Percentiles rank a stretch among this genome's conserved stretches.
Evolutionary conservation across 768 basidiomycete species (phyloP).

Genomic region (Hericium alpestre): DNA sequence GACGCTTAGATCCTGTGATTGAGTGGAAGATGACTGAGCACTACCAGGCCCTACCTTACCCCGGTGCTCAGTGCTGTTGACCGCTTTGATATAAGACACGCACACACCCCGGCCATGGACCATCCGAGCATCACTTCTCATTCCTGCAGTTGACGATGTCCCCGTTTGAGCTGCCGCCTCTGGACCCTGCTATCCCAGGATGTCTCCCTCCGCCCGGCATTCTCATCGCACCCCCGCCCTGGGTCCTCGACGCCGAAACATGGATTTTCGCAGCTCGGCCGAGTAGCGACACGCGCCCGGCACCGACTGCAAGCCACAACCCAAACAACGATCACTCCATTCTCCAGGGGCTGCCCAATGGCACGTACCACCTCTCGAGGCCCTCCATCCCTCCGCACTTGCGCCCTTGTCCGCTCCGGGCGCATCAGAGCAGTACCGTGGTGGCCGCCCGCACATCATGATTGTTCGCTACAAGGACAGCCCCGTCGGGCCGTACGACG

Average conservation of each 20-base stretch:
- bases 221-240: constrained; percentile 2
- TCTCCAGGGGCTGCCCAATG: constrained; percentile 8
- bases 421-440: constrained; percentile 4
- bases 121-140: no score
- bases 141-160: no score
- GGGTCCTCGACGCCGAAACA: constrained; percentile 2
- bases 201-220: not conserved
- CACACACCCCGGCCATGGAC: no score
- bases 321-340: constrained; percentile 2
- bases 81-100: no score
- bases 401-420: not conserved
- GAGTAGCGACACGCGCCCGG: no score
- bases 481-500: constrained; percentile 12
- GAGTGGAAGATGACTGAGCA: no score
- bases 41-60: no score
- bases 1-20: no score
- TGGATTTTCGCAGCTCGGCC: not conserved
- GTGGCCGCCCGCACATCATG: not conserved
- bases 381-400: constrained; percentile 7
- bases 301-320: not conserved
- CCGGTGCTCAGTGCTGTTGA: no score
- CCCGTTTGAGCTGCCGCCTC: not conserved
- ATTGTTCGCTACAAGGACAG: constrained; percentile 5
- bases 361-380: constrained; percentile 8
- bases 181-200: not conserved